A percentile compares a stretch with the other conserved stretches of the same genome.
Conservation (phyloP, 1,284 basidiomycete species). For the Fomes fomentarius region DNA sequence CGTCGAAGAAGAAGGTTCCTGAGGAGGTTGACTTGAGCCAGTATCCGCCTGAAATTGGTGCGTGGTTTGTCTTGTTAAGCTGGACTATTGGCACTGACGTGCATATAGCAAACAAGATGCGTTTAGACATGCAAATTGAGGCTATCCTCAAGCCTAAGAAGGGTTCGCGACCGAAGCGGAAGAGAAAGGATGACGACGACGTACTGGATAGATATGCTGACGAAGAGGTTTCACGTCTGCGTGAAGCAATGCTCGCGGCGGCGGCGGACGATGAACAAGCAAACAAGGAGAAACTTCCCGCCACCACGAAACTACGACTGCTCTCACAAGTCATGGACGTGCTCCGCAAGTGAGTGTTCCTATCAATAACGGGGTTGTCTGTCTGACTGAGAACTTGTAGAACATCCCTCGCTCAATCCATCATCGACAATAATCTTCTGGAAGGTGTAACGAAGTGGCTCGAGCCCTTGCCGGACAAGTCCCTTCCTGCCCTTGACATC, state of each 20-base stretch:
- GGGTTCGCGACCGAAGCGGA: conserved; percentile 59
- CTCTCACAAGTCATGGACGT: conserved; percentile 91
- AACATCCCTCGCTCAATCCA: conserved; percentile 86
- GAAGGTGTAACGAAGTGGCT: conserved; percentile 93
- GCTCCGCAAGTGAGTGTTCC: conserved; percentile 81
- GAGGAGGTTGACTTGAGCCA: conserved; percentile 63
- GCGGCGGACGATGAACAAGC: conserved; percentile 86
- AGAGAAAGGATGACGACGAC: conserved; percentile 80
- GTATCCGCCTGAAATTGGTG: conserved; percentile 74
- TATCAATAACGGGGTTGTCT: conserved; percentile 1
- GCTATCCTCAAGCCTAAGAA: conserved; percentile 85
- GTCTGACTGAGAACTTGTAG: conserved; percentile 41
- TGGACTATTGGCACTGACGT: background rate
- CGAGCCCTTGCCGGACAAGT: conserved; percentile 91
- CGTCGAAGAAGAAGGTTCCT: conserved; percentile 40
- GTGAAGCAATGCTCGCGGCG: conserved; percentile 86
- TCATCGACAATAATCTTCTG: conserved; percentile 94
- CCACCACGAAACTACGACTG: conserved; percentile 83
- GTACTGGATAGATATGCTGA: conserved; percentile 88
- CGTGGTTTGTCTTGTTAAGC: conserved; percentile 17
- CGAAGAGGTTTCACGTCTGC: conserved; percentile 85
- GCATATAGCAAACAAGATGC: conserved; percentile 57
- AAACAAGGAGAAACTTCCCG: conserved; percentile 85
- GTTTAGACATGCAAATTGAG: conserved; percentile 77
- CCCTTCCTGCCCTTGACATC: conserved; percentile 94